Conservation (phyloP, 495 filamentous ascomycete genomes). For the Diplogelasinospora grovesii region DNA sequence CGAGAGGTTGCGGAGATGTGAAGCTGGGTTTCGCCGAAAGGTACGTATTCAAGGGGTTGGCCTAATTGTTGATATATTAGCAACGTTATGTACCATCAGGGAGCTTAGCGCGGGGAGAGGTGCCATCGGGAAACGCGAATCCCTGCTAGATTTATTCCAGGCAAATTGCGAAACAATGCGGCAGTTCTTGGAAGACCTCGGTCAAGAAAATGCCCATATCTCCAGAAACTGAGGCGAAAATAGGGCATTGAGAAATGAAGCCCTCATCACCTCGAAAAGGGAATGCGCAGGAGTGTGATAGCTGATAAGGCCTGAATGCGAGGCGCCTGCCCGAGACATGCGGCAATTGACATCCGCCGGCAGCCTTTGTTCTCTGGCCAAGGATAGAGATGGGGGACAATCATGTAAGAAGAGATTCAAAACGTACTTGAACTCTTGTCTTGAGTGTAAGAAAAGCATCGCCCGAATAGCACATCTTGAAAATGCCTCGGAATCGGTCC, state of each 20-base stretch:
- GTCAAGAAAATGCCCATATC: too few relatives aligned
- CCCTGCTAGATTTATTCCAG: slow-evolving; percentile 18
- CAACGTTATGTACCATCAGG: slow-evolving; percentile 26
- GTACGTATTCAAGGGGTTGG: slow-evolving; percentile 95
- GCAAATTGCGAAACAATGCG: slow-evolving; percentile 25
- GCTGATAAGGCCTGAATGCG: too few relatives aligned
- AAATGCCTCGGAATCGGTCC: slow-evolving; percentile 94
- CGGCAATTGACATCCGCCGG: too few relatives aligned
- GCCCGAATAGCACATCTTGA: slow-evolving; percentile 96
- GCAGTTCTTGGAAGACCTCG: too few relatives aligned
- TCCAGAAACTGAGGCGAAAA: too few relatives aligned
- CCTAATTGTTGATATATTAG: slow-evolving; percentile 52
- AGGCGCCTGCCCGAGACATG: too few relatives aligned
- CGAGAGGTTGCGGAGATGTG: slow-evolving; percentile 87
- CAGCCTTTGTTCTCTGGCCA: too few relatives aligned
- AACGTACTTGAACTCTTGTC: slow-evolving; percentile 78
- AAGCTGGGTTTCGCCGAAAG: slow-evolving; percentile 84
- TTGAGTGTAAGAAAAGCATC: slow-evolving; percentile 92
- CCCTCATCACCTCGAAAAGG: too few relatives aligned
- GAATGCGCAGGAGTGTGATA: too few relatives aligned
- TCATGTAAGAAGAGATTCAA: slow-evolving; percentile 3
- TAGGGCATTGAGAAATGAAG: too few relatives aligned
- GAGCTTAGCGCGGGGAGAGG: slow-evolving; percentile 12
- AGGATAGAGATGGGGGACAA: too few relatives aligned
- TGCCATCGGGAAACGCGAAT: slow-evolving; percentile 14